Base-by-base conservation (phyloP, 1,284 basidiomycete species). In the Cystobasidium sp. region DNA sequence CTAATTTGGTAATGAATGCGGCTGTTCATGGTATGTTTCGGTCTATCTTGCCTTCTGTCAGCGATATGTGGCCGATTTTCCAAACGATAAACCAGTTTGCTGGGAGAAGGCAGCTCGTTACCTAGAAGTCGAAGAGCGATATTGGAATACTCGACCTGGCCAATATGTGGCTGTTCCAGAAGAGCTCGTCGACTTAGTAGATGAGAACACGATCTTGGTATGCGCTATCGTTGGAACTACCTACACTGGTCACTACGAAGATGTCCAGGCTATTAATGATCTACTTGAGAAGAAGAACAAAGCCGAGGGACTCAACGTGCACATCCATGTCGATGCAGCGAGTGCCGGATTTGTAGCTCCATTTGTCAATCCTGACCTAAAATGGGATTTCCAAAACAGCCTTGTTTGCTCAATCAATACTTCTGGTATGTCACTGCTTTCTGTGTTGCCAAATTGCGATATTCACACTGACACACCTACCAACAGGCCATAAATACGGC, bases 91-190 rank as follows among this genome's bases (percentile, higher is more conserved):
- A 74, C n/a, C n/a, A 47, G 77, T 81, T 49, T 81, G 81, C 75
- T 82, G 81, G 81, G 82, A 79, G 61, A 79, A 79, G 70, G 78
- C 79, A 10, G 76, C 76, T 22, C 74, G 81, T 44, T 83, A 82
- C 73, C 77, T 81, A 20, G 81, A 82, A 18, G 75, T 76, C 24
- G 75, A 76, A 67, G 73, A 75, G 24, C 52, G 66, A 31, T 75
- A 20, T 31, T 73, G 75, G 77, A 73, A 74, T 74, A 76, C 74
- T 68, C 41, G 46, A 3, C 46, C 68, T 18, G 74, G 67, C 6
- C 12, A 68, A 77, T 85, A 85, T 78, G 80, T 82, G 70, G 78
- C 84, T 64, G 82, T 84, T 68, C 83, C 84, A 44, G 80, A 84
- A 74, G 83, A 84, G 77, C 82, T 82, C 14, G 80, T 84, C 44